Evolutionary conservation across 805 yeast species (phyloP).

Genomic region (Cyberlindnera samutprakarnensis): DNA sequence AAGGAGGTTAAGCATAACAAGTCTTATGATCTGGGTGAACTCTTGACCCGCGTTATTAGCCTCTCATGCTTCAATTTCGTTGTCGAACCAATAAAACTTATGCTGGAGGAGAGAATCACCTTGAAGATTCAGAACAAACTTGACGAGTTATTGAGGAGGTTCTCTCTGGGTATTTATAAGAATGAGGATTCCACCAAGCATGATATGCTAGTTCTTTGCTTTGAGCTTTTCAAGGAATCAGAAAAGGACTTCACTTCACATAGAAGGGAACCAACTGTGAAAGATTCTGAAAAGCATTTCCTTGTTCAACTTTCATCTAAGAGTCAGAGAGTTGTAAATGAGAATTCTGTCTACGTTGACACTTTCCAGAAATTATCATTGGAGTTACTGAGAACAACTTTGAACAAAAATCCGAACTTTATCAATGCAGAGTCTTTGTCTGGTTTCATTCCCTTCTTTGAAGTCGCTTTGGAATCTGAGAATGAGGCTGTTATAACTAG

Average conservation of each 20-base stretch:
- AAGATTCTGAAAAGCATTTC: conserved; percentile 56
- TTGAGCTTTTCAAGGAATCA: conserved; percentile 60
- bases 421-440: conserved; percentile 51
- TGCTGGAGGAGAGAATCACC: conserved; percentile 57
- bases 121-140: conserved; percentile 65
- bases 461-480: conserved; percentile 50
- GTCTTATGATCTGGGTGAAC: conserved; percentile 81
- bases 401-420: conserved; percentile 55
- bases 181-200: conserved; percentile 53
- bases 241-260: conserved; percentile 20
- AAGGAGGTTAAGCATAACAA: conserved; percentile 87
- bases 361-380: conserved; percentile 70
- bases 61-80: conserved; percentile 49
- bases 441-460: conserved; percentile 71
- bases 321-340: conserved; percentile 44
- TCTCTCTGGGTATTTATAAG: conserved; percentile 69
- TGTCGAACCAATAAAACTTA: conserved; percentile 59
- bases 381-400: conserved; percentile 66
- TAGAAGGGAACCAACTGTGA: conserved; percentile 17
- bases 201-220: conserved; percentile 62
- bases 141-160: conserved; percentile 70
- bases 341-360: conserved; percentile 46
- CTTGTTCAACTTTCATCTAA: conserved; percentile 64
- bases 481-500: conserved; percentile 74
- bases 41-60: conserved; percentile 57